Evolutionary conservation across 176 grass and related monocot species (phyloP).

Genomic region (Urochloa ruziziensis): DNA sequence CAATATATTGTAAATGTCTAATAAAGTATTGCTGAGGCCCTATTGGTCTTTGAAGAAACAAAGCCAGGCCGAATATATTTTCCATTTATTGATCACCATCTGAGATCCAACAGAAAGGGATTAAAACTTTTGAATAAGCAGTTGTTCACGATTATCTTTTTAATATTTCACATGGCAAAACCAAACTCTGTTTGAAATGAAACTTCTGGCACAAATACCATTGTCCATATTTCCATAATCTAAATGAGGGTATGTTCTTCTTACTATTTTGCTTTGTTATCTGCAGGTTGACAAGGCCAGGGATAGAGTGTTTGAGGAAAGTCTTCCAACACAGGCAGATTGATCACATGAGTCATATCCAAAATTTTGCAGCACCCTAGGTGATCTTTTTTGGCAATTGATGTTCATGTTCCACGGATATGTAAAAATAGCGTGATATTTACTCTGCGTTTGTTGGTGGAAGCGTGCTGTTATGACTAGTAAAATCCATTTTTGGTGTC

Average conservation of each 20-base stretch:
- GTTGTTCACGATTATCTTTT: not conserved
- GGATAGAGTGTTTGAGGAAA: slow-evolving; percentile 44
- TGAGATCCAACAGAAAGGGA: not conserved
- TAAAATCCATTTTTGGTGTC: not conserved
- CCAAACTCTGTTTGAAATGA: not conserved
- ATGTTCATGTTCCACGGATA: not conserved
- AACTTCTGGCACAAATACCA: not conserved
- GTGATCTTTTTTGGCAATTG: not conserved
- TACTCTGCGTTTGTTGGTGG: not conserved
- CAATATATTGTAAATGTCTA: too few species aligned
- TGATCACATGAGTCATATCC: not conserved
- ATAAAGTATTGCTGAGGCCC: too few species aligned
- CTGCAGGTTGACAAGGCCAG: slow-evolving; percentile 50
- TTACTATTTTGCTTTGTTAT: not conserved
- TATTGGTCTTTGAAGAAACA: too few species aligned
- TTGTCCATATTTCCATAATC: not conserved
- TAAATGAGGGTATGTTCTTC: not conserved
- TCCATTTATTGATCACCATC: not conserved
- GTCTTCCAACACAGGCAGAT: slow-evolving; percentile 21
- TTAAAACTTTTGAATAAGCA: not conserved
- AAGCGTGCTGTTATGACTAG: not conserved
- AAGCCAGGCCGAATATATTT: too few species aligned
- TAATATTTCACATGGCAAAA: not conserved
- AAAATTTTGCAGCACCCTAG: not conserved
- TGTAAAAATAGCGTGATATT: not conserved